phyloP scores from a whole-genome alignment of 2,329 filamentous ascomycete species.

The Aureobasidium pullulans region DNA sequence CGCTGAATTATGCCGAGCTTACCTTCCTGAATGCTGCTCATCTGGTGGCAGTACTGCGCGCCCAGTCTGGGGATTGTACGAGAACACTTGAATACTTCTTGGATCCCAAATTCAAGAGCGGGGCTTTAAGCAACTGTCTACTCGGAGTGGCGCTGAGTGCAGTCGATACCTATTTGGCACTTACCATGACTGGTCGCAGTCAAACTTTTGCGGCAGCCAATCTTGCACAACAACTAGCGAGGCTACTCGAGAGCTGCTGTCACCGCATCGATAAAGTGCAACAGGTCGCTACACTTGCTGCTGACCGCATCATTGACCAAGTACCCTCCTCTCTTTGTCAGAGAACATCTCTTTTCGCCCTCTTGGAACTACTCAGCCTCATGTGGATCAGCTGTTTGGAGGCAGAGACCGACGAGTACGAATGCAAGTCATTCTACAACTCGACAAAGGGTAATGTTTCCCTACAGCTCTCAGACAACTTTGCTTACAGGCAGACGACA shows the following conservation, averaged over 20 bases:
- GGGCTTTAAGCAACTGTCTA: conserved; percentile 57
- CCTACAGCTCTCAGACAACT: conserved; percentile 90
- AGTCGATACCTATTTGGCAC: conserved; percentile 70
- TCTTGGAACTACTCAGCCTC: conserved; percentile 83
- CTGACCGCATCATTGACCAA: conserved; percentile 75
- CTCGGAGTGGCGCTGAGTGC: conserved; percentile 58
- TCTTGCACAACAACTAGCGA: conserved; percentile 78
- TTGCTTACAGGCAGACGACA: conserved; percentile 70
- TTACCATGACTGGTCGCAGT: conserved; percentile 62
- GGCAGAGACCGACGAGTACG: conserved; percentile 87
- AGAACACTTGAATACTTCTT: conserved; percentile 86
- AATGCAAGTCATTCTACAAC: conserved; percentile 72
- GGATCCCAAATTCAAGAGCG: conserved; percentile 69
- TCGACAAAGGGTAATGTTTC: conserved; percentile 71
- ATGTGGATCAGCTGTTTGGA: conserved; percentile 96
- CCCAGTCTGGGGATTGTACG: conserved; percentile 80
- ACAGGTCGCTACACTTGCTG: conserved; percentile 72
- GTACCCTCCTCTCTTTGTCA: conserved; percentile 88
- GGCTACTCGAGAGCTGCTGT: conserved; percentile 81
- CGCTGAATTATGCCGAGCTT: conserved; percentile 79
- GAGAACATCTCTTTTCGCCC: conserved; percentile 79
- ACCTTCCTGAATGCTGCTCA: conserved; percentile 90
- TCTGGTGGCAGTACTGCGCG: conserved; percentile 80
- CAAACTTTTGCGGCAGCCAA: conserved; percentile 84
- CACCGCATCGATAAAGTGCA: conserved; percentile 90